Percentiles rank a stretch among this genome's conserved stretches.
Conservation (phyloP, 1,139 yeast species). For the Lodderomyces pseudojiufengensis region DNA sequence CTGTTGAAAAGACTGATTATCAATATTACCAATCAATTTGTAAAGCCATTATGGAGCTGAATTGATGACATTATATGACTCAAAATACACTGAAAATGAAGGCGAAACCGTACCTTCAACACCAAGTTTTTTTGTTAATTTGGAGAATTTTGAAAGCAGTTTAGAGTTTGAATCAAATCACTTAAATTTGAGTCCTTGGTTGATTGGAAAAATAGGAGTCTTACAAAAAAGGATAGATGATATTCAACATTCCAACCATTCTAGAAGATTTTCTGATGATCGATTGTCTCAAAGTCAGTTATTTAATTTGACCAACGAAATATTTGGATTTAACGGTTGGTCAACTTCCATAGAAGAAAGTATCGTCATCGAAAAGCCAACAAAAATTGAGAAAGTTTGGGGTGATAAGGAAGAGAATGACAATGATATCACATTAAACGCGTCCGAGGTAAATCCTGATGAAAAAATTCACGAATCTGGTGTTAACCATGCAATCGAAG, state of each 20-base stretch:
- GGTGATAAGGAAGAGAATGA: too few species aligned
- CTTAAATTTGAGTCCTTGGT: constrained; percentile 22
- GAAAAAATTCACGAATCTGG: neutral
- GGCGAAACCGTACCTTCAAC: constrained; percentile 17
- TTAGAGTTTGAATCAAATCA: constrained; percentile 7
- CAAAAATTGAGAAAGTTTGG: neutral
- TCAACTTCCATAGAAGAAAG: constrained; percentile 40
- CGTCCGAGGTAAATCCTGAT: neutral
- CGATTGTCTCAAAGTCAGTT: constrained; percentile 26
- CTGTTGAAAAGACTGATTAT: too few species aligned
- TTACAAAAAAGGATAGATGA: constrained; percentile 33
- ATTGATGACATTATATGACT: constrained; percentile 6
- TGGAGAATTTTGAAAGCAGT: constrained; percentile 17
- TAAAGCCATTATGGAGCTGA: too few species aligned
- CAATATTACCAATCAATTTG: too few species aligned
- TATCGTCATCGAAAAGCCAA: neutral
- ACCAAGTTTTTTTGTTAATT: constrained; percentile 24
- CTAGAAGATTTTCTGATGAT: constrained; percentile 8
- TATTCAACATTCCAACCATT: constrained; percentile 19
- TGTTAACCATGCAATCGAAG: neutral
- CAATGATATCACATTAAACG: neutral
- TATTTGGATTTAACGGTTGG: constrained; percentile 72
- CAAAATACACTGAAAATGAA: constrained; percentile 8
- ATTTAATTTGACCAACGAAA: constrained; percentile 54
- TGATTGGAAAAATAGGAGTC: constrained; percentile 31